phyloP scores from a whole-genome alignment of 345 rosid species.

The Populus simonii region DNA sequence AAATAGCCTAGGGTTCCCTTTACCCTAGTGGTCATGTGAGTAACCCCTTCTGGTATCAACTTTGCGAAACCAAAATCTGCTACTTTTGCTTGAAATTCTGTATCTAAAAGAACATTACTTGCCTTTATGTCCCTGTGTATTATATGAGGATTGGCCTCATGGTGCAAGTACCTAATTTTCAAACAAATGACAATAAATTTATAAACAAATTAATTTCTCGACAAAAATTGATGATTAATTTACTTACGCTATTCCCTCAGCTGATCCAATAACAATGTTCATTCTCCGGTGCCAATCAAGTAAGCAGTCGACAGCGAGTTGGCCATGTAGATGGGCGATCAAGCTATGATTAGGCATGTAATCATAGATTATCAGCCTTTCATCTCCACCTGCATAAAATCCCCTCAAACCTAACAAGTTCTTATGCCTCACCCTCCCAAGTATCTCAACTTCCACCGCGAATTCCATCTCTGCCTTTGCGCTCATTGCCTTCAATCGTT shows the following conservation, averaged over 20 bases:
- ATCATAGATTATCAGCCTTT: slow-evolving; percentile 65
- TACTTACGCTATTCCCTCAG: slow-evolving; percentile 63
- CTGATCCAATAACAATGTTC: slow-evolving; percentile 53
- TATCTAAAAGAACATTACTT: slow-evolving; percentile 57
- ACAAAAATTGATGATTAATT: neutral
- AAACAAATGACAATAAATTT: neutral
- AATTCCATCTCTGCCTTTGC: slow-evolving; percentile 73
- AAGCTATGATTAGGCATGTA: slow-evolving; percentile 74
- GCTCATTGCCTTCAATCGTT: slow-evolving; percentile 60
- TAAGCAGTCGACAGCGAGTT: slow-evolving; percentile 47
- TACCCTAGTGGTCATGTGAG: slow-evolving; percentile 62
- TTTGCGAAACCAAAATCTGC: slow-evolving; percentile 77
- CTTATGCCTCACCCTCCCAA: slow-evolving; percentile 65
- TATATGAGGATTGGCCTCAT: slow-evolving; percentile 61
- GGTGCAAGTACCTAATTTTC: slow-evolving; percentile 55
- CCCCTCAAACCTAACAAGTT: slow-evolving; percentile 62
- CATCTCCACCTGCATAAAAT: slow-evolving; percentile 62
- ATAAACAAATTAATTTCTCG: neutral
- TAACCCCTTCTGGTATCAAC: slow-evolving; percentile 59
- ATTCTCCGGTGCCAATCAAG: slow-evolving; percentile 61
- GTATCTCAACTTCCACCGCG: slow-evolving; percentile 69
- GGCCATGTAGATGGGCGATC: slow-evolving; percentile 62
- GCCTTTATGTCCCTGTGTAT: slow-evolving; percentile 72
- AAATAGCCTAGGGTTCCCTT: slow-evolving; percentile 67
- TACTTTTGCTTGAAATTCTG: slow-evolving; percentile 53